Evolutionary conservation across 2,329 filamentous ascomycete genomes (phyloP).

Genomic region (Penicillium olsonii): DNA sequence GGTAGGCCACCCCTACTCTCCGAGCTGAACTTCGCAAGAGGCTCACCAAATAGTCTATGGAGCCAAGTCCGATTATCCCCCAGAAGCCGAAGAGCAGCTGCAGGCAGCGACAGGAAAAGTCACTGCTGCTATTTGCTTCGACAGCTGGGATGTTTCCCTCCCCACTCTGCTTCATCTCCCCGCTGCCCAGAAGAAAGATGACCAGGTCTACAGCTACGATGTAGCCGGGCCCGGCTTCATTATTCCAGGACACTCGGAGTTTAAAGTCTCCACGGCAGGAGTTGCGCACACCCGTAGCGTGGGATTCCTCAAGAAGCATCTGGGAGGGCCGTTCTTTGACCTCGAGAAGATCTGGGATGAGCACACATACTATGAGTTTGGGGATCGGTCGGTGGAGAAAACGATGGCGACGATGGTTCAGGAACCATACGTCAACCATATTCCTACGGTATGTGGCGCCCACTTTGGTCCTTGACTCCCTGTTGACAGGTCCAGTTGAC

Average conservation of each 20-base stretch:
- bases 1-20: too few relatives aligned
- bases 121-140: conserved; percentile 21
- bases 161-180: conserved; percentile 22
- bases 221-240: conserved; percentile 47
- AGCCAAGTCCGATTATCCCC: conserved; percentile 23
- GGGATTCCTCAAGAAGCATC: conserved; percentile 63
- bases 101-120: conserved; percentile 3
- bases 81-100: conserved; percentile 15
- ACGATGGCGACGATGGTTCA: conserved; percentile 83
- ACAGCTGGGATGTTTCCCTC: conserved; percentile 14
- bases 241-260: conserved; percentile 54
- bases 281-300: conserved; percentile 68
- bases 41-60: conserved; percentile 15
- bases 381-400: conserved; percentile 64
- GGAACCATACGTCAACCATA: conserved; percentile 77
- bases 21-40: too few relatives aligned
- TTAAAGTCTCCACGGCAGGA: conserved; percentile 56
- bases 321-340: conserved; percentile 69
- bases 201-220: conserved; percentile 47
- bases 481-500: conserved; percentile 49
- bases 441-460: conserved; percentile 60
- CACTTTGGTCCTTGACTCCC: not conserved
- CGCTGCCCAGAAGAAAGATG: conserved; percentile 1
- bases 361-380: conserved; percentile 72
- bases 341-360: conserved; percentile 79